phyloP scores from a whole-genome alignment of 768 basidiomycete genomes.

The Clitopilus passeckerianus region DNA sequence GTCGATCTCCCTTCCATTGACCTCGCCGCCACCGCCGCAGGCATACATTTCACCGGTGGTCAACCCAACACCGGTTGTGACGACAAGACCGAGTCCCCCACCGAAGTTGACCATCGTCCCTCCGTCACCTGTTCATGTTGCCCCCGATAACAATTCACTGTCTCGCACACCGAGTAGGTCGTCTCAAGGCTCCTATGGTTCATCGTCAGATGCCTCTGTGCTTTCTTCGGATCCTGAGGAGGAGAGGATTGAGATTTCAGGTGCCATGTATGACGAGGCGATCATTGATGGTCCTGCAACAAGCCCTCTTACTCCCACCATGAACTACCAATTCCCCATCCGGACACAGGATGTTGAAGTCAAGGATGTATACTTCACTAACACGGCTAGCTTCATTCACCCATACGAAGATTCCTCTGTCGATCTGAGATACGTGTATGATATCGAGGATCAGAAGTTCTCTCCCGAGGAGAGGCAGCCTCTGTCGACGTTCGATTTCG shows the following conservation, averaged over 20 bases:
- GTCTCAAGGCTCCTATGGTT: conserved; percentile 10
- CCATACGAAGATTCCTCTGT: conserved; percentile 31
- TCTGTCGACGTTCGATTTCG: conserved; percentile 45
- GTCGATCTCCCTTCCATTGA: conserved; percentile 16
- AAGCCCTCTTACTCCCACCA: conserved; percentile 17
- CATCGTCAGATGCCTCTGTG: conserved; percentile 18
- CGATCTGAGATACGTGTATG: conserved; percentile 18
- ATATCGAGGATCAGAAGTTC: conserved; percentile 19
- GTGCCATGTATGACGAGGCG: conserved; percentile 35
- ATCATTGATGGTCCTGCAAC: conserved; percentile 26
- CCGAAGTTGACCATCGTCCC: conserved; percentile 17
- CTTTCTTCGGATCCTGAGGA: conserved; percentile 15
- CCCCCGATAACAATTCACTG: conserved; percentile 7
- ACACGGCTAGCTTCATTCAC: conserved; percentile 47
- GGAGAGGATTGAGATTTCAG: conserved; percentile 34
- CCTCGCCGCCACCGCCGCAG: conserved; percentile 11
- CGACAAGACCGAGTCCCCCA: neutral
- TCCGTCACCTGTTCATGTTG: conserved; percentile 22
- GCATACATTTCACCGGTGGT: conserved; percentile 10
- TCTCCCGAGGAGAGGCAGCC: conserved; percentile 32
- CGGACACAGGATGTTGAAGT: conserved; percentile 6
- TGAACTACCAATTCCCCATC: conserved; percentile 12
- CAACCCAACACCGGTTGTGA: conserved; percentile 8
- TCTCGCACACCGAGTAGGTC: conserved; percentile 15
- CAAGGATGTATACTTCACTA: conserved; percentile 17